Evolutionary conservation across 768 basidiomycete genomes (phyloP), one percentile per base, ranked within the genome.

Genomic region (Auriscalpium vulgare): DNA sequence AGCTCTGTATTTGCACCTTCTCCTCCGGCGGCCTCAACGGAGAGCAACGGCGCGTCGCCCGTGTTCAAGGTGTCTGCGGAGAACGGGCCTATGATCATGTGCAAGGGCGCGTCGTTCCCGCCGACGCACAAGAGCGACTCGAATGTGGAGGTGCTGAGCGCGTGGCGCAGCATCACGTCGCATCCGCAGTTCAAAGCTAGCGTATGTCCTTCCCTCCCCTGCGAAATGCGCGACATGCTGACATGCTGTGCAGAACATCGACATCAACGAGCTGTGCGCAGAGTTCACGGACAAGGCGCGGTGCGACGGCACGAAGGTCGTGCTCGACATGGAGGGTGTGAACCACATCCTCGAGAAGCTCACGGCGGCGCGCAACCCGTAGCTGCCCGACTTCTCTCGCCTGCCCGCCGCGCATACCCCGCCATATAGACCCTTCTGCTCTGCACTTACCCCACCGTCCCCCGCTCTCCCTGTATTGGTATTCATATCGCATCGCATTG

Each of bases 271-370:
- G 49, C 73, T 93, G 21, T 93, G 91, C 66, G 63, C 81, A 8
- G 87, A 91, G 69, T 90, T 93, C 65, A 79, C 88, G 47, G 79
- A 70, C 65, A 92, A 93, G 72, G 91, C 91, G 48, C 78, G 82
- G 47, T 93, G 91, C 64, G 90, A 91, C 58, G 91, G 91, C 38
- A 83, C 82, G 29, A 89, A 88, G 72, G 86, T 91, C 40, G 90
- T 91, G 17, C 69, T 92, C 49, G 87, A 80, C 58, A 75, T 76
- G 7, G 68, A 73, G 56, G 69, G 74, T 38, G 72, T 78, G 56
- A 69, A 68, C 51, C 70, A 74, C 43, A 68, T 79, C 50, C 69
- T 80, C 58, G 74, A 78, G 60, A 70, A 63, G 49, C 70, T 79
- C 44, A 66, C 71, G 54, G 4, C 40, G 13, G 4, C 40, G 40